Conservation (phyloP, 768 basidiomycete genomes). For the Rubroboletus satanas region DNA sequence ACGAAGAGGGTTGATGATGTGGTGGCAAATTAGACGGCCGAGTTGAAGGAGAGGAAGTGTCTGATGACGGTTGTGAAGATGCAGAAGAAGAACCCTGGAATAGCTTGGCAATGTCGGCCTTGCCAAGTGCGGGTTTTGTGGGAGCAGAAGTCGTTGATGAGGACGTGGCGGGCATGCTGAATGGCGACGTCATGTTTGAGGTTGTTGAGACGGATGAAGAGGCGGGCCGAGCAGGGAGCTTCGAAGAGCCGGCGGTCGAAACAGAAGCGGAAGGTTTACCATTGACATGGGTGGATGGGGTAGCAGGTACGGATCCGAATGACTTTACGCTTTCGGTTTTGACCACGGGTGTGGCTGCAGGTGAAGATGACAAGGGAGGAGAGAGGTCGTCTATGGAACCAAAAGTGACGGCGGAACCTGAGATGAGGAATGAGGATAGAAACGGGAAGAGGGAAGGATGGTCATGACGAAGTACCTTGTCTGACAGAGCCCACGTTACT, state of each 20-base stretch:
- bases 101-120: slow-evolving; percentile 39
- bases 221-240: slow-evolving; percentile 28
- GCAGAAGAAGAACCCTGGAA: slow-evolving; percentile 37
- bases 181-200: slow-evolving; percentile 28
- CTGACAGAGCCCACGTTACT: slow-evolving; percentile 60
- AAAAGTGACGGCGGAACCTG: slow-evolving; percentile 75
- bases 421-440: slow-evolving; percentile 5
- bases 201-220: slow-evolving; percentile 21
- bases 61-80: slow-evolving; percentile 48
- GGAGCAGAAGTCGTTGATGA: slow-evolving; percentile 36
- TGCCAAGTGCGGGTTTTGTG: slow-evolving; percentile 29
- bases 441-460: background rate
- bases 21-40: slow-evolving; percentile 52
- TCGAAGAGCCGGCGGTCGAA: slow-evolving; percentile 37
- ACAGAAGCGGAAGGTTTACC: slow-evolving; percentile 54
- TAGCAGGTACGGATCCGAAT: slow-evolving; percentile 73
- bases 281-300: slow-evolving; percentile 50
- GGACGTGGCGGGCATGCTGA: slow-evolving; percentile 30
- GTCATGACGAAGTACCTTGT: slow-evolving; percentile 48
- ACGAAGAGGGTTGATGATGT: slow-evolving; percentile 38
- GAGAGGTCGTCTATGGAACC: slow-evolving; percentile 83
- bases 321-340: slow-evolving; percentile 74
- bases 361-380: slow-evolving; percentile 79
- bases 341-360: slow-evolving; percentile 60
- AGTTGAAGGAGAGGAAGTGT: slow-evolving; percentile 55